phyloP scores from a whole-genome alignment of 2,329 filamentous ascomycete species.

The Calonectria montana region DNA sequence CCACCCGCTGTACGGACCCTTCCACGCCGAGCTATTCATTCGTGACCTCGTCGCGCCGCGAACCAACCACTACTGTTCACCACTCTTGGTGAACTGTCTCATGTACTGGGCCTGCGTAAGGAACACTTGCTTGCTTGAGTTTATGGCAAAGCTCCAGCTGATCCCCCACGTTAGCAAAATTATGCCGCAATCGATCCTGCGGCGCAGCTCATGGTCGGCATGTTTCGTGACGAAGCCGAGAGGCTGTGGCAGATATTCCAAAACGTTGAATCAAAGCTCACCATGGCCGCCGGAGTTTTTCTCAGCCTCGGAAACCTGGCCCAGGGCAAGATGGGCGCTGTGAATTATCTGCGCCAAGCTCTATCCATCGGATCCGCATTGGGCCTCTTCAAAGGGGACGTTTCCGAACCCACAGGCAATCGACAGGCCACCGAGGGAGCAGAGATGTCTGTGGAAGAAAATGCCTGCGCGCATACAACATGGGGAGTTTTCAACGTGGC shows the following conservation, averaged over 20 bases:
- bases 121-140: neutral
- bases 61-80: neutral
- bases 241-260: neutral
- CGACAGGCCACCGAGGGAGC: neutral
- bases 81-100: constrained; percentile 16
- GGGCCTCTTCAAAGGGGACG: neutral
- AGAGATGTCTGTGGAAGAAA: neutral
- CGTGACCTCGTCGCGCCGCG: neutral
- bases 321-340: neutral
- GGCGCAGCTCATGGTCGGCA: neutral
- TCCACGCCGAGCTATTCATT: constrained; percentile 16
- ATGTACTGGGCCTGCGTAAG: constrained; percentile 26
- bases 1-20: constrained; percentile 9
- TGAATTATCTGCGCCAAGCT: neutral
- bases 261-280: neutral
- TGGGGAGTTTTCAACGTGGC: constrained; percentile 17
- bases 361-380: neutral
- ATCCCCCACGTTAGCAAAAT: neutral
- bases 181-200: neutral
- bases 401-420: neutral
- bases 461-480: neutral
- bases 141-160: neutral
- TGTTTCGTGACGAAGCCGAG: constrained; percentile 9
- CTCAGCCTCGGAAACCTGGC: constrained; percentile 12
- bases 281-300: constrained; percentile 10